Evolutionary conservation across 768 basidiomycete species (phyloP).

Genomic region (Auriscalpium orientale): DNA sequence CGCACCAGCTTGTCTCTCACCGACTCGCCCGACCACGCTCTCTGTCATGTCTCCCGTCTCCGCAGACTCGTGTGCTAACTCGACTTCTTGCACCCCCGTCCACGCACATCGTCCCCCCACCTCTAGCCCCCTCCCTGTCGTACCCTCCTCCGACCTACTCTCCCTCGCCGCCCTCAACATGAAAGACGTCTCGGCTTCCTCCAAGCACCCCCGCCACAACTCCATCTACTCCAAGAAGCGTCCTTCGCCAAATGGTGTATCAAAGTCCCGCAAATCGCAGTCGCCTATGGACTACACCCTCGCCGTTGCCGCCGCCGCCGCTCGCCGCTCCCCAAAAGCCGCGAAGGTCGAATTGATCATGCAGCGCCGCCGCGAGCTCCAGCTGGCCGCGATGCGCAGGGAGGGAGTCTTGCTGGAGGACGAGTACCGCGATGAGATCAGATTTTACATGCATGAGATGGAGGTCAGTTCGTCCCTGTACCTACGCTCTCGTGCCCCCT

Average conservation of each 20-base stretch:
- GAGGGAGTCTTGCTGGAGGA: constrained; percentile 83
- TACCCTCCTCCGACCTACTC: constrained; percentile 35
- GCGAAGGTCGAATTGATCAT: constrained; percentile 51
- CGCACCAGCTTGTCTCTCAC: not conserved
- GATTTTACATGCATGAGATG: constrained; percentile 94
- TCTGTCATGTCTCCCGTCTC: constrained; percentile 6
- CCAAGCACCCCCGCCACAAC: constrained; percentile 53
- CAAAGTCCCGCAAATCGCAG: constrained; percentile 49
- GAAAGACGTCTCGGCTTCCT: constrained; percentile 70
- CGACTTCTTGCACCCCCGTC: constrained; percentile 7
- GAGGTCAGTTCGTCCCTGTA: constrained; percentile 62
- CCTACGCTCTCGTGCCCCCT: constrained; percentile 1
- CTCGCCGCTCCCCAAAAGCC: constrained; percentile 59
- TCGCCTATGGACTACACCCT: constrained; percentile 38
- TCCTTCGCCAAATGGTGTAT: constrained; percentile 73
- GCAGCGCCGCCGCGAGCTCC: constrained; percentile 63
- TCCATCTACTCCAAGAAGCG: constrained; percentile 78
- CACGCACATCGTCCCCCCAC: constrained; percentile 14
- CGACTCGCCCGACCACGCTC: not conserved
- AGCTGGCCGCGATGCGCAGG: constrained; percentile 59
- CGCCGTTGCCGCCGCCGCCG: constrained; percentile 33
- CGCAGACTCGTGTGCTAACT: constrained; percentile 5
- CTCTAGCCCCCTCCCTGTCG: constrained; percentile 20
- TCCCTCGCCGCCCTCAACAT: constrained; percentile 39
- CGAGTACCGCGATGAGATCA: constrained; percentile 92